phyloP scores from a whole-genome alignment of 306 rosid genomes.

The Ormosia emarginata region DNA sequence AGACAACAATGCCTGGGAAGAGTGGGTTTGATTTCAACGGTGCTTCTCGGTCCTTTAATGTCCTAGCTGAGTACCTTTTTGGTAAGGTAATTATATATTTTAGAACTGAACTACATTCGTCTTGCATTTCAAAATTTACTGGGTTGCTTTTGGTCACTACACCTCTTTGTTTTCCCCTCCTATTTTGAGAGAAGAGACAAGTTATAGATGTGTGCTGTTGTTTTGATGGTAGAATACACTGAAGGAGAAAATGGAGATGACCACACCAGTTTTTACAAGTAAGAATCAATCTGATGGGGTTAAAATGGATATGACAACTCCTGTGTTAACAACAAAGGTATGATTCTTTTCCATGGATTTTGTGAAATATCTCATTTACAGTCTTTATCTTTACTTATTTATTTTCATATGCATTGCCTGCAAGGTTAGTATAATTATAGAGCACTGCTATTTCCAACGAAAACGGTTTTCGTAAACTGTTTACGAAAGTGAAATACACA shows the following conservation, averaged over 20 bases:
- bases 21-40: slow-evolving; percentile 79
- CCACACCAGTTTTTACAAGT: slow-evolving; percentile 80
- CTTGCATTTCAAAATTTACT: neutral
- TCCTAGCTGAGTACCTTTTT: slow-evolving; percentile 84
- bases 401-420: neutral
- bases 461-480: no score
- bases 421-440: neutral
- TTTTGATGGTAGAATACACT: slow-evolving; percentile 55
- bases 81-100: slow-evolving; percentile 73
- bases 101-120: slow-evolving; percentile 1
- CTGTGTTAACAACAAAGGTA: slow-evolving; percentile 81
- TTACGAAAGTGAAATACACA: no score
- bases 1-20: slow-evolving; percentile 88
- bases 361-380: slow-evolving; percentile 6
- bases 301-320: slow-evolving; percentile 96
- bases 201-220: neutral
- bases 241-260: slow-evolving; percentile 91
- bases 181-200: neutral
- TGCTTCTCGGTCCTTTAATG: slow-evolving; percentile 79
- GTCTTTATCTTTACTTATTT: neutral
- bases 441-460: no score
- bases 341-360: slow-evolving; percentile 13
- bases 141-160: slow-evolving; percentile 1
- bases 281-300: slow-evolving; percentile 59
- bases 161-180: neutral